phyloP scores from a whole-genome alignment of 2,329 filamentous ascomycete genomes.

The Neopestalotiopsis sp. region DNA sequence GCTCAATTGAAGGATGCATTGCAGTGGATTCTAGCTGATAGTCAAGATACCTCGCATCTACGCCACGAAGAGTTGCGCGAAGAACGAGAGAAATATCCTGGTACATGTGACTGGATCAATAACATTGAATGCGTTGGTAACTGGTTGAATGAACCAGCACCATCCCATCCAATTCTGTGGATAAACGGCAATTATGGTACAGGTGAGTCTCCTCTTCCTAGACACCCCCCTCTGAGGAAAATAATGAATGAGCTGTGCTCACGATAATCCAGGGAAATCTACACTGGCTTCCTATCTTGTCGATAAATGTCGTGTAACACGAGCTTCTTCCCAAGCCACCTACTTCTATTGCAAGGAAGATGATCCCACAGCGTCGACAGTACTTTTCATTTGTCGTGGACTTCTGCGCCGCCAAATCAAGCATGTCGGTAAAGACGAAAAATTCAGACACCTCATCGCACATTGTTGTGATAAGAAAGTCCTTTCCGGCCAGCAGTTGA shows the following conservation, averaged over 20 bases:
- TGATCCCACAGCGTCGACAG: not conserved
- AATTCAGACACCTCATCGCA: constrained; percentile 13
- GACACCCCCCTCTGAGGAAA: not conserved
- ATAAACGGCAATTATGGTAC: constrained; percentile 38
- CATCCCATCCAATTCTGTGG: constrained; percentile 36
- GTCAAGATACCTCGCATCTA: constrained; percentile 14
- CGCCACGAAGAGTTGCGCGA: constrained; percentile 22
- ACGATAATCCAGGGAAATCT: constrained; percentile 42
- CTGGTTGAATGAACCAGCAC: constrained; percentile 26
- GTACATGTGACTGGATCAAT: constrained; percentile 29
- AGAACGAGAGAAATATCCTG: constrained; percentile 21
- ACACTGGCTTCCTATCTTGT: constrained; percentile 46
- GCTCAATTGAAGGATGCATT: constrained; percentile 22
- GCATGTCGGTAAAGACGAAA: not conserved
- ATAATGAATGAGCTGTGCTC: not conserved
- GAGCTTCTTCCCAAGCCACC: constrained; percentile 29
- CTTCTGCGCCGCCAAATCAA: constrained; percentile 15
- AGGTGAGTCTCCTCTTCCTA: constrained; percentile 31
- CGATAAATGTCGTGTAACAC: constrained; percentile 37
- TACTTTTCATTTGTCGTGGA: not conserved
- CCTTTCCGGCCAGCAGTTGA: constrained; percentile 3
- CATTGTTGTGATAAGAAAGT: constrained; percentile 10
- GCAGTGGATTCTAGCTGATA: constrained; percentile 25
- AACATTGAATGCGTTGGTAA: constrained; percentile 24
- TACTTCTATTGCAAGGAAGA: constrained; percentile 45